Evolutionary conservation across 345 rosid species (phyloP).

Genomic region (Iberis pinnata): DNA sequence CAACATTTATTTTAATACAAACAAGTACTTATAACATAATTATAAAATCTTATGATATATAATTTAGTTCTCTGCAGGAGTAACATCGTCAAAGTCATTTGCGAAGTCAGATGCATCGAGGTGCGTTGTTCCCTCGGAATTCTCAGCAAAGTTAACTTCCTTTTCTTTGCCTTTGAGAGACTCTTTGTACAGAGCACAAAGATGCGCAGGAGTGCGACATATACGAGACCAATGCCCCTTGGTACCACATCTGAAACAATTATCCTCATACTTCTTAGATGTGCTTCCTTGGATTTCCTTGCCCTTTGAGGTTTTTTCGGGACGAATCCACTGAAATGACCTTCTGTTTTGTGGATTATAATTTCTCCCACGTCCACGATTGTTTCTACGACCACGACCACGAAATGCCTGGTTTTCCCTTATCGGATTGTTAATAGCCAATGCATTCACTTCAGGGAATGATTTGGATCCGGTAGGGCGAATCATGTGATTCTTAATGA

Average conservation of each 20-base stretch:
- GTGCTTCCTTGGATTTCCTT: neutral
- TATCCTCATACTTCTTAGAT: neutral
- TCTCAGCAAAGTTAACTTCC: too few relatives aligned
- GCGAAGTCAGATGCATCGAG: too few relatives aligned
- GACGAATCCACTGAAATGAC: too few relatives aligned
- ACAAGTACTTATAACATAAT: too few relatives aligned
- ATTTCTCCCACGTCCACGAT: neutral
- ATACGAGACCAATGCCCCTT: neutral
- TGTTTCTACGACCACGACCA: neutral
- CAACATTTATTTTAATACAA: neutral
- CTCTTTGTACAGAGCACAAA: neutral
- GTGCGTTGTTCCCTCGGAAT: too few relatives aligned
- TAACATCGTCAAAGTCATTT: too few relatives aligned
- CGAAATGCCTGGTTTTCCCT: neutral
- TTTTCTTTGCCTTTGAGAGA: too few relatives aligned
- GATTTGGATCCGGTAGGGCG: neutral
- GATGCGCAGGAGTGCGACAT: neutral
- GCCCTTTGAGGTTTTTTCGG: neutral
- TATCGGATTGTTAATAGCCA: neutral
- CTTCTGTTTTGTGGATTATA: neutral
- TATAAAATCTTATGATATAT: too few relatives aligned
- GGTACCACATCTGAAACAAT: neutral
- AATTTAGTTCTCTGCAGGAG: too few relatives aligned
- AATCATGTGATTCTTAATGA: neutral
- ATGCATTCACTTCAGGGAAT: neutral